Evolutionary conservation across 306 rosid genomes (phyloP), one percentile per base, ranked within the genome.

Genomic region (Comarum palustre): DNA sequence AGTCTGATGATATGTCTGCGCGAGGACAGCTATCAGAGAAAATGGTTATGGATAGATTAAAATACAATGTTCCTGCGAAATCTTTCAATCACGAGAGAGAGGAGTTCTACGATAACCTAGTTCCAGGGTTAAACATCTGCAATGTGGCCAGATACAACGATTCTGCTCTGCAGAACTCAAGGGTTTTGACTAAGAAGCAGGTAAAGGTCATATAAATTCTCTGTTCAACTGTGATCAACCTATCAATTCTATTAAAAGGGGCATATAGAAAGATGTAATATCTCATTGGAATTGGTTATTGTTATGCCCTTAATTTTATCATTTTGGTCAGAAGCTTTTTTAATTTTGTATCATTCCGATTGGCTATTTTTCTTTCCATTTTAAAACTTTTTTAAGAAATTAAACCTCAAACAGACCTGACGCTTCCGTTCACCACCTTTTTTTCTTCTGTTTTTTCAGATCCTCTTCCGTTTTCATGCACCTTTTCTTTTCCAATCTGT

Each of bases 1-100:
- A 72, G 27, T 77, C 76, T 51, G 77, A 81, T 78, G 75, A 69
- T 67, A 66, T 73, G 64, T 73, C 81, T 46, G 32, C 69, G 11
- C 71, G 72, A 50, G 76, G 81, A 65, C 82, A 77, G 64, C 58
- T 74, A 20, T 83, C 80, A 46, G 78, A 68, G 50, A 60, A 68
- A 63, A 15, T 45, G 68, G 80, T 80, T 71, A 59, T 63, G 43
- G 85, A 80, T 74, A 54, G 72, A 78, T 68, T 43, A 72, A 77
- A 31, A 54, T 39, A 62, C 50, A 76, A 75, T 67, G 54, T 64
- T 55, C 72, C 61, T 72, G 22, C 19, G 42, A 84, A 75, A 72
- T 77, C 79, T 66, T 66, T 82, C 58, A 54, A 74, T 68, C 73
- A 58, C 72, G 86, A 84, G 81, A 80, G 58, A 59, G 78, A 81